These are phyloP conservation scores for Funneliformis geosporum DNA, from an alignment of 192 early-diverging fungal genomes.

Conservation along the genomic window DNA sequence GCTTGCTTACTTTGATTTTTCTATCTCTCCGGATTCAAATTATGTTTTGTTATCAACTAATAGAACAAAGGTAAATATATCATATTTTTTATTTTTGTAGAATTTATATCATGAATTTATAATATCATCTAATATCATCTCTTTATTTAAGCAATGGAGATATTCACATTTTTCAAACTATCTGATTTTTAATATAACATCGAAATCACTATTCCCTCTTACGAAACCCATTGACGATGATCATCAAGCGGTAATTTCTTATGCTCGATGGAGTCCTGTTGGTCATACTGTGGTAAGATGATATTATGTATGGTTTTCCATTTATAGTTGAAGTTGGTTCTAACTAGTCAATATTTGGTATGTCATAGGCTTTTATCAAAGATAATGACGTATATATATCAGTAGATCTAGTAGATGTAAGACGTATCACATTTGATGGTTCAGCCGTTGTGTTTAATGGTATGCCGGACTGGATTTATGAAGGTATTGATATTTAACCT, in stretches of 20 bases:
- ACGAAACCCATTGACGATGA: constrained; percentile 40
- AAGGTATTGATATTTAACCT: constrained; percentile 41
- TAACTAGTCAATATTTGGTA: constrained; percentile 15
- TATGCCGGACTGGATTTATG: constrained; percentile 98
- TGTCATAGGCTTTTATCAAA: constrained; percentile 70
- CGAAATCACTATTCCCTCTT: constrained; percentile 63
- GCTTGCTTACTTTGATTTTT: constrained; percentile 42
- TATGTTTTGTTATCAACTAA: constrained; percentile 76
- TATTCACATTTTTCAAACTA: constrained; percentile 83
- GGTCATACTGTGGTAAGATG: constrained; percentile 68
- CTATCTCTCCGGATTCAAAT: constrained; percentile 75
- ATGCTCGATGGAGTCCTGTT: constrained; percentile 75
- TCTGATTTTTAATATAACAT: constrained; percentile 70
- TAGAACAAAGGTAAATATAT: constrained; percentile 53
- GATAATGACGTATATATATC: constrained; percentile 88
- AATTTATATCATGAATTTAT: background rate
- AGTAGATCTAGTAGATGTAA: constrained; percentile 62
- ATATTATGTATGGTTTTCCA: constrained; percentile 14
- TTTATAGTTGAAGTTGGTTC: background rate
- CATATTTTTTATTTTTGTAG: no score
- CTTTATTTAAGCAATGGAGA: constrained; percentile 66
- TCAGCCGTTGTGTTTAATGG: constrained; percentile 84
- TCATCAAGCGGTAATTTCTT: constrained; percentile 57
- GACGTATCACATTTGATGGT: constrained; percentile 84
- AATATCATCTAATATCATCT: background rate